Evolutionary conservation across 2,329 filamentous ascomycete species (phyloP), one percentile per base, ranked within the genome.

Genomic region (Thielaviopsis punctulata): DNA sequence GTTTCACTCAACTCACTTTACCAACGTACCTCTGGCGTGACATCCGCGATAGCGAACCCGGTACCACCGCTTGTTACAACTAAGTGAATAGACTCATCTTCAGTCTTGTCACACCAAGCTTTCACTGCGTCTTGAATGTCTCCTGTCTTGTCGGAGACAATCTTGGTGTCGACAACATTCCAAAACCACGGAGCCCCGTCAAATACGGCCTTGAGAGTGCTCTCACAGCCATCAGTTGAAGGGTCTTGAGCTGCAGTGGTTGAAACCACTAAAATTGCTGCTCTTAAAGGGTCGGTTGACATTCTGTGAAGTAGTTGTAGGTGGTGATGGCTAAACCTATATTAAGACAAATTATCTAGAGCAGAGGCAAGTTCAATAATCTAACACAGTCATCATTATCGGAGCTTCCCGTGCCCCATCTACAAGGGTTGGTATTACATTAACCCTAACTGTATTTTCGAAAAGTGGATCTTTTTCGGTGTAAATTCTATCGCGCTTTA

Each of bases 31-130:
- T 96, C 92, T 2, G 92, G 92, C 0, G 92, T 98, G 43, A 76
- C 72, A 68, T 98, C 92, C 52, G 82, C 77, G 10, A 80, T 72
- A 7, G 92, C 84, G 65, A 98, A 98, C 0, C 92, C 92, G 1
- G 92, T 98, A 2, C 92, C 92, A 21, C 92, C 92, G 6, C 87
- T 95, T 0, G 88, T 90, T 46, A 95, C 66, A 55, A 98, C 77
- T 54, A 96, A 67, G 65, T 95, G 90, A 48, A 82, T 64, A 3
- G 71, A 65, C 47, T 73, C 73, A 4, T 74, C 65, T 10, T 73
- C 67, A 15, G 36, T 27, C n/a, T 62, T 60, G 64, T 95, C 88
- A 0, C 84, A 72, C 86, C 86, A 95, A 10, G 69, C 62, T 55
- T 71, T 77, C 49, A 98, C 75, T 49, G 79, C 73, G 15, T 72